These are phyloP conservation scores for Nymphaea thermarum DNA, from an alignment of 164 flowering plant species.

Conservation along the genomic window DNA sequence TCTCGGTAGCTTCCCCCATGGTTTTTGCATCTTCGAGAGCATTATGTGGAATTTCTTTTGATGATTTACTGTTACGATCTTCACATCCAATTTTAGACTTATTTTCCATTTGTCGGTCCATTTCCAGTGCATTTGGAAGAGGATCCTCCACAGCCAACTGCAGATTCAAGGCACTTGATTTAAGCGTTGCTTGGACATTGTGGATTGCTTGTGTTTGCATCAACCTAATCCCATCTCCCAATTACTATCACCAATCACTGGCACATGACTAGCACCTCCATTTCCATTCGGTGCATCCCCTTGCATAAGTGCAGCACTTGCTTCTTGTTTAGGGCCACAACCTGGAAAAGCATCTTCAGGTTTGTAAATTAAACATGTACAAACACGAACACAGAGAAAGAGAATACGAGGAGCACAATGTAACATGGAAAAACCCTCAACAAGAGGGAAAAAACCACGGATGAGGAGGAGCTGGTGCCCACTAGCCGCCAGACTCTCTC, in stretches of 20 bases:
- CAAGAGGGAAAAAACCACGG: too few relatives aligned
- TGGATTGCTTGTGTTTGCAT: constrained; percentile 13
- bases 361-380: too few relatives aligned
- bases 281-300: not conserved
- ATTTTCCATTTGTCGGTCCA: constrained; percentile 22
- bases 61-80: constrained; percentile 4
- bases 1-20: constrained; percentile 6
- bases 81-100: constrained; percentile 2
- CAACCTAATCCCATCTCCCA: not conserved
- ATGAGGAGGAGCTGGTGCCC: too few relatives aligned
- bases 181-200: constrained; percentile 33
- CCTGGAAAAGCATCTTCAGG: too few relatives aligned
- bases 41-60: constrained; percentile 8
- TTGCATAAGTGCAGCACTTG: not conserved
- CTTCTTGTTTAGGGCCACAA: too few relatives aligned
- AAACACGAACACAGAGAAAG: too few relatives aligned
- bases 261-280: not conserved
- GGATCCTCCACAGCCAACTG: constrained; percentile 50
- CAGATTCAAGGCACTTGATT: constrained; percentile 35
- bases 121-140: constrained; percentile 46
- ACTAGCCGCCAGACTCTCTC: too few relatives aligned
- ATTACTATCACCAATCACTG: not conserved
- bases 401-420: too few relatives aligned
- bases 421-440: too few relatives aligned
- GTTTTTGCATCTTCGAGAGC: constrained; percentile 2